These are phyloP conservation scores for Cladorrhinum samala DNA, from an alignment of 495 filamentous ascomycete genomes.

Conservation along the genomic window DNA sequence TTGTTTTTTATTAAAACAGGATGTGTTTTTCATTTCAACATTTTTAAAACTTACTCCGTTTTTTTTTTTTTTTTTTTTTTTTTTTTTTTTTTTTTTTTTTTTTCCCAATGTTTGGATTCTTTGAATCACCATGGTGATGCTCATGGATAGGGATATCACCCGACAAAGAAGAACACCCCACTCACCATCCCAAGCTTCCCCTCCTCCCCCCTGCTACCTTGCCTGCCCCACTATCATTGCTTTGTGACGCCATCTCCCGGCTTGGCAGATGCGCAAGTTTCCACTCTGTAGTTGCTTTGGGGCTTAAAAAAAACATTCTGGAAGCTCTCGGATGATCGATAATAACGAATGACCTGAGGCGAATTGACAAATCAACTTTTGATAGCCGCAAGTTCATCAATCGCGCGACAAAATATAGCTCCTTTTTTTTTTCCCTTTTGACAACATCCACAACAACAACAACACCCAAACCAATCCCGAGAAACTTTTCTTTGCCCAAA, in stretches of 20 bases:
- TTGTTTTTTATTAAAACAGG: too few species aligned
- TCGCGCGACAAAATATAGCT: too few species aligned
- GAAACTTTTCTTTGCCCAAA: background rate
- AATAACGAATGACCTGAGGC: background rate
- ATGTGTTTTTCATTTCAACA: too few species aligned
- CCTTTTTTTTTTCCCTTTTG: too few species aligned
- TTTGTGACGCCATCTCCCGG: background rate
- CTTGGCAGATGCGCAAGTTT: too few species aligned
- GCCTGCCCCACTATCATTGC: too few species aligned
- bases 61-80: background rate
- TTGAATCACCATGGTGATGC: background rate
- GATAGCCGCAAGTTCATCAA: background rate
- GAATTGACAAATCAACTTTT: slow-evolving; percentile 26
- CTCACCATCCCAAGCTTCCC: background rate
- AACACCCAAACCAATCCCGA: too few species aligned
- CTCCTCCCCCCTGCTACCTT: background rate
- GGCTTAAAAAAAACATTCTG: background rate
- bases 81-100: background rate
- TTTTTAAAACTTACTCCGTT: too few species aligned
- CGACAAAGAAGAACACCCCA: background rate
- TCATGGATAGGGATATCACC: background rate
- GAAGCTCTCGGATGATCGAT: background rate
- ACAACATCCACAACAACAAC: too few species aligned
- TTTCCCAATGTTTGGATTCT: background rate
- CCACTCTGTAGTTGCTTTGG: slow-evolving; percentile 23